Base-by-base conservation (phyloP, 2,329 filamentous ascomycete genomes). In the Chlorencoelia australis region DNA sequence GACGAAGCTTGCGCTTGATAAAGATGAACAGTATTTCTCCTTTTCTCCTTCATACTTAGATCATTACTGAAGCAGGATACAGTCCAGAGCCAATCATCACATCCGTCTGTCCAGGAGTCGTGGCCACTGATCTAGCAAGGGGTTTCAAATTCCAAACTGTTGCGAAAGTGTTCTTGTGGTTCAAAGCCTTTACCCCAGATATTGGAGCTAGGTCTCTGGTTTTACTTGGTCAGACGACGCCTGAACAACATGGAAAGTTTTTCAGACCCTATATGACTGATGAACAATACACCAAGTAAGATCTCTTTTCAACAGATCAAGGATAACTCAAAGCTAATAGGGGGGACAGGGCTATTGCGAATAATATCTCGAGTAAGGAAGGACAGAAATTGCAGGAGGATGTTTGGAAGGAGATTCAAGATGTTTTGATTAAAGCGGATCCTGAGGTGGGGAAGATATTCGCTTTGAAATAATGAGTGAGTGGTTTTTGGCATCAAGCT, bases 121-220 rank as follows among this genome's bases (percentile, higher is more conserved):
- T n/a, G n/a, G n/a, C n/a, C n/a, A n/a, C n/a, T n/a, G n/a, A n/a
- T n/a, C n/a, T n/a, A n/a, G n/a, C n/a, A n/a, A n/a, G n/a, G n/a
- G n/a, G n/a, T n/a, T n/a, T n/a, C n/a, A n/a, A n/a, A n/a, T n/a
- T n/a, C n/a, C n/a, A n/a, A n/a, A n/a, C n/a, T n/a, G n/a, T n/a
- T n/a, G n/a, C n/a, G n/a, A n/a, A n/a, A n/a, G n/a, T n/a, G n/a
- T n/a, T n/a, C 43, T 35, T 24, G 34, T 26, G 9, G 26, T 16
- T 11, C 20, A 5, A 21, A 11, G 7, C 10, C 16, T 30, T 10
- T 14, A 21, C 8, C 16, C 19, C 13, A 30, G 3, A 7, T n/a
- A 10, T n/a, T 2, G 57, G 56, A 4, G 51, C 53, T 20, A 47
- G 52, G 31, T 51, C 51, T 22, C 44, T 52, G 16, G 40, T 58